Conservation (phyloP, 352 stramenopile species). For the Phytophthora meadii region DNA sequence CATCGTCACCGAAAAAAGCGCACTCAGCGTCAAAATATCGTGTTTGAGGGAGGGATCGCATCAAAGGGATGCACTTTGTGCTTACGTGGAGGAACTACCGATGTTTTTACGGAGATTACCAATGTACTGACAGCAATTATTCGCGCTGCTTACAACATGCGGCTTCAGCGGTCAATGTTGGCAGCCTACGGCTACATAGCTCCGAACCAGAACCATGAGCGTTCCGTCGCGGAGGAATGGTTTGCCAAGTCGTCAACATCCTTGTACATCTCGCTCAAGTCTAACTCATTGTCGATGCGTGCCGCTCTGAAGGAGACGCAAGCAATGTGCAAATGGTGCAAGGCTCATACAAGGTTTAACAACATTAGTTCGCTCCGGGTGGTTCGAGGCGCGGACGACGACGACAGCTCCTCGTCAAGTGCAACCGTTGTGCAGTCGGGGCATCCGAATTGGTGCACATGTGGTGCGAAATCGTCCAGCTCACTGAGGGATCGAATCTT, state of each 20-base stretch:
- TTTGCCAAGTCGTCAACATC: conserved; percentile 84
- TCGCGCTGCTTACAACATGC: conserved; percentile 82
- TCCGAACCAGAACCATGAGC: conserved; percentile 52
- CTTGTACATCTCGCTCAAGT: conserved; percentile 87
- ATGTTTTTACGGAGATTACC: conserved; percentile 78
- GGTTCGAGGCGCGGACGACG: conserved; percentile 32
- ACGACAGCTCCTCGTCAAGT: conserved; percentile 19
- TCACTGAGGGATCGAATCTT: conserved; percentile 73
- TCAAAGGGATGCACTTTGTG: conserved; percentile 85
- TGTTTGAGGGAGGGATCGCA: conserved; percentile 83
- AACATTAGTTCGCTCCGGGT: conserved; percentile 84
- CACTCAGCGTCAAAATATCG: conserved; percentile 82
- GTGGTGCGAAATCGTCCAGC: conserved; percentile 63
- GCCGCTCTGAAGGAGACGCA: conserved; percentile 83
- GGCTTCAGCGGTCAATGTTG: conserved; percentile 69
- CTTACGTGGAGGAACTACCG: conserved; percentile 66
- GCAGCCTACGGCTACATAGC: conserved; percentile 69
- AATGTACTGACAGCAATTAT: conserved; percentile 67
- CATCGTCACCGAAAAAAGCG: conserved; percentile 52
- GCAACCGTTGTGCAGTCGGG: conserved; percentile 40
- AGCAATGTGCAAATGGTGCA: conserved; percentile 86
- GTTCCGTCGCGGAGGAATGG: conserved; percentile 83
- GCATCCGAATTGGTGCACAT: conserved; percentile 61
- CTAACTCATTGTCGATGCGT: conserved; percentile 86
- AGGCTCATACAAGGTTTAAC: conserved; percentile 81